phyloP scores from a whole-genome alignment of 768 basidiomycete species.

The Calocybe gangraenosa region DNA sequence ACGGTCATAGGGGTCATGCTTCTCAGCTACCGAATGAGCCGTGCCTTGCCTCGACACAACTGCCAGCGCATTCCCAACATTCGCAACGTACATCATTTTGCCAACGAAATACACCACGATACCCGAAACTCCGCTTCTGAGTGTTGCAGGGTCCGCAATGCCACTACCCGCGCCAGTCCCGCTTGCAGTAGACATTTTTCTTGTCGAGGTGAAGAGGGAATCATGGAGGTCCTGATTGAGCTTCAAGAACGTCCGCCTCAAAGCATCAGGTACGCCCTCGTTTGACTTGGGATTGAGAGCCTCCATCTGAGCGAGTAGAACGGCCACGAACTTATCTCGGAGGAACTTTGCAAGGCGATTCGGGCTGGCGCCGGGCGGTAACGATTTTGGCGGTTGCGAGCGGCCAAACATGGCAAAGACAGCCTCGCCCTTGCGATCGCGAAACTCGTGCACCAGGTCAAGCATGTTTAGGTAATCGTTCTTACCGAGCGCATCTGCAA shows the following conservation, averaged over 20 bases:
- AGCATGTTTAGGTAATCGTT: conserved; percentile 82
- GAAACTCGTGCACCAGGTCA: conserved; percentile 89
- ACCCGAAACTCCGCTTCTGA: conserved; percentile 74
- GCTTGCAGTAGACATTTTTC: conserved; percentile 77
- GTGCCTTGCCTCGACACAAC: conserved; percentile 78
- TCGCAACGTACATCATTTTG: conserved; percentile 83
- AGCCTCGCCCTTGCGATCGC: conserved; percentile 70
- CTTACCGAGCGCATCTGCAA: conserved; percentile 86
- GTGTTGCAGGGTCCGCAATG: conserved; percentile 42
- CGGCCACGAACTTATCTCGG: conserved; percentile 70
- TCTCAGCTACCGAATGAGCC: conserved; percentile 67
- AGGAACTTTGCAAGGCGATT: conserved; percentile 79
- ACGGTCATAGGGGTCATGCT: conserved; percentile 89
- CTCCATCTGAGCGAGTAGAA: conserved; percentile 57
- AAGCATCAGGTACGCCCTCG: conserved; percentile 67
- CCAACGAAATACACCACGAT: conserved; percentile 82
- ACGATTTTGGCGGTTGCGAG: conserved; percentile 40
- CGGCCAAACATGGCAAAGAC: conserved; percentile 97
- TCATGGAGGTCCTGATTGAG: conserved; percentile 83
- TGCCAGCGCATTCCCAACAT: conserved; percentile 84
- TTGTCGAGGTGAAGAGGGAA: conserved; percentile 43
- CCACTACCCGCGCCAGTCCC: conserved; percentile 28
- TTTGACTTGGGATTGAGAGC: conserved; percentile 38
- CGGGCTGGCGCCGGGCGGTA: conserved; percentile 45
- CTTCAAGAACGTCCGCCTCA: conserved; percentile 83